A percentile compares a stretch with the other conserved stretches of the same genome.
These are phyloP conservation scores for Talaromyces ruber DNA, from an alignment of 495 filamentous ascomycete genomes.

Conservation along the genomic window DNA sequence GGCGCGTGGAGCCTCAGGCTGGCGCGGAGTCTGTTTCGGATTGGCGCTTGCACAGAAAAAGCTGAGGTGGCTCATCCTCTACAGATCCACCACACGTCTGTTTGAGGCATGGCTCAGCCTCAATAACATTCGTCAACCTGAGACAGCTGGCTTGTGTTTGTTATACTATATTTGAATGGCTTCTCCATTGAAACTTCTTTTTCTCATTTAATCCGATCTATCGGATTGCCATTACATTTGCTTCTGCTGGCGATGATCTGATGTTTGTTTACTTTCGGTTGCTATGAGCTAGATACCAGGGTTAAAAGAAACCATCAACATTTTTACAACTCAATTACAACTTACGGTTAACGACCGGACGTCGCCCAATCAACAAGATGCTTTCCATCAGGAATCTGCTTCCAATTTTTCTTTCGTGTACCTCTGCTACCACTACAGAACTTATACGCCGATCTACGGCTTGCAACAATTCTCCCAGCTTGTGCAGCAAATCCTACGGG, in stretches of 20 bases:
- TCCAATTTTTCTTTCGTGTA: constrained; percentile 21
- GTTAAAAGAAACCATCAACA: neutral
- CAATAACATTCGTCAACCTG: neutral
- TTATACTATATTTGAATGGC: neutral
- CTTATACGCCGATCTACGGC: constrained; percentile 25
- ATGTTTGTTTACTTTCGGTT: neutral
- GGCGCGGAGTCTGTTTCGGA: neutral
- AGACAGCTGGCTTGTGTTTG: neutral
- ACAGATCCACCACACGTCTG: neutral
- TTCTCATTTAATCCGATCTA: neutral
- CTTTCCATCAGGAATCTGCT: constrained; percentile 10
- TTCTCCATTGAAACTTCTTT: neutral
- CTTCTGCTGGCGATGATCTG: neutral
- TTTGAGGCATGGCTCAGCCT: neutral
- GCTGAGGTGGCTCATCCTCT: neutral
- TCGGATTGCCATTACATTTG: neutral
- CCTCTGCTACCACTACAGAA: constrained; percentile 20
- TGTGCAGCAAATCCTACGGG: constrained; percentile 51
- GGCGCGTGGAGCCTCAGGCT: neutral
- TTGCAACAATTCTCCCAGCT: constrained; percentile 55
- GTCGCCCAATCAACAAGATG: neutral
- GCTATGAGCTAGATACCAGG: neutral
- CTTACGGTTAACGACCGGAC: neutral
- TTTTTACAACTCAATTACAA: neutral
- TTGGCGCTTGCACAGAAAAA: neutral